These are phyloP conservation scores for Thymus quinquecostatus DNA, from an alignment of 257 asterid genomes.

Conservation along the genomic window DNA sequence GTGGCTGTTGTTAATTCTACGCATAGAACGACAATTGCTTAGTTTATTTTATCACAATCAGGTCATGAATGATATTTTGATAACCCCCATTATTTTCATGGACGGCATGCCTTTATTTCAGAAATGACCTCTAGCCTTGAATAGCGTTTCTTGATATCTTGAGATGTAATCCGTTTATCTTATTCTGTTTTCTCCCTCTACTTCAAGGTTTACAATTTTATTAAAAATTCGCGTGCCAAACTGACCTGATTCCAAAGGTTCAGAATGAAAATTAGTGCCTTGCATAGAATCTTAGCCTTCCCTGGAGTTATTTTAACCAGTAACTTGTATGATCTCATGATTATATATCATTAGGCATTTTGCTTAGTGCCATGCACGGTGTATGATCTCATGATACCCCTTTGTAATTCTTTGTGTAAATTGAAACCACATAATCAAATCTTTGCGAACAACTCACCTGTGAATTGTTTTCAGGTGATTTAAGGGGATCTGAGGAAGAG, in stretches of 20 bases:
- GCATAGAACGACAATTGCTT: background rate
- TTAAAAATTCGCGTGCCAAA: background rate
- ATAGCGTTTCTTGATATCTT: background rate
- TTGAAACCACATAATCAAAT: too few species aligned
- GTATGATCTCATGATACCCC: too few species aligned
- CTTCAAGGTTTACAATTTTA: background rate
- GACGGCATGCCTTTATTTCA: too few species aligned
- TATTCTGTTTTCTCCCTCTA: background rate
- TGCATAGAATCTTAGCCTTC: conserved; percentile 2
- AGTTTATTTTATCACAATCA: background rate
- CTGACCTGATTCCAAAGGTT: background rate
- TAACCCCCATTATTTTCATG: too few species aligned
- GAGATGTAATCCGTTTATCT: background rate
- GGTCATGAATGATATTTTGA: background rate
- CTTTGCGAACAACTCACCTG: too few species aligned
- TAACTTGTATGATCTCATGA: conserved; percentile 4
- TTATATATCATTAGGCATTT: too few species aligned
- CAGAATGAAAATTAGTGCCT: background rate
- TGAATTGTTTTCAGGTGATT: too few species aligned
- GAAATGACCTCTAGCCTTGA: too few species aligned
- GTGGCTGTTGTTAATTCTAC: background rate
- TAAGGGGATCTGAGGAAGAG: too few species aligned
- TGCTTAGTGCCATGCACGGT: too few species aligned
- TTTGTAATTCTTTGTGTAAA: too few species aligned
- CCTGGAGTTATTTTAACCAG: conserved; percentile 3